A percentile compares a stretch with the other conserved stretches of the same genome.
Conservation (phyloP, 2,329 filamentous ascomycete species). For the Ophiobolus disseminans region DNA sequence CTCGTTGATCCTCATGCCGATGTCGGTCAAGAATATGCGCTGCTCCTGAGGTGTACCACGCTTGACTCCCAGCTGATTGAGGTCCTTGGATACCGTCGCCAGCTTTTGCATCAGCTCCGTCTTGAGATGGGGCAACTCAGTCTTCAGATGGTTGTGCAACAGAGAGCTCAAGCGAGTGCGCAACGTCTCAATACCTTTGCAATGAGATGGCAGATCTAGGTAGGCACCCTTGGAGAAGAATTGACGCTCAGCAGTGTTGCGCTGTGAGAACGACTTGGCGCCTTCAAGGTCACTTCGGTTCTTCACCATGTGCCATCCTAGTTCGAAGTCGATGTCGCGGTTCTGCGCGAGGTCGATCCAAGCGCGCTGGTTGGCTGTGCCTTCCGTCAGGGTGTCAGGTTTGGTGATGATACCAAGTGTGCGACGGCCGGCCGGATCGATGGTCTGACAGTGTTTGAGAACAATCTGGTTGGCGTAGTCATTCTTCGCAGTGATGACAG, state of each 20-base stretch:
- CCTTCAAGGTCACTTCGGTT: constrained; percentile 53
- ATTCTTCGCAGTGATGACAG: constrained; percentile 48
- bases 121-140: constrained; percentile 33
- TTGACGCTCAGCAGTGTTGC: neutral
- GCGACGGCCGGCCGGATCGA: constrained; percentile 55
- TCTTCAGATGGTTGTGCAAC: constrained; percentile 47
- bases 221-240: constrained; percentile 45
- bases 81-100: constrained; percentile 24
- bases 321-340: constrained; percentile 42
- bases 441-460: constrained; percentile 55
- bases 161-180: constrained; percentile 58
- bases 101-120: constrained; percentile 42
- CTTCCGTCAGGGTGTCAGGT: constrained; percentile 54
- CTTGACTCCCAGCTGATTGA: constrained; percentile 59
- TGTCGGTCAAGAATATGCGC: constrained; percentile 54
- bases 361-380: constrained; percentile 45
- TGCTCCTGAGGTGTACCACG: constrained; percentile 58
- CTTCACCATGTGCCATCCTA: constrained; percentile 64
- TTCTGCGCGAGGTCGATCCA: constrained; percentile 52
- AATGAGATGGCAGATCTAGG: constrained; percentile 23
- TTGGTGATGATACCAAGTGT: constrained; percentile 67
- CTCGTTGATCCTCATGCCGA: constrained; percentile 55
- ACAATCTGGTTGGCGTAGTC: constrained; percentile 66
- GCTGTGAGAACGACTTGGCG: constrained; percentile 23
- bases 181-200: constrained; percentile 59